phyloP scores from a whole-genome alignment of 306 rosid genomes.

The Cucumis cinereus region DNA sequence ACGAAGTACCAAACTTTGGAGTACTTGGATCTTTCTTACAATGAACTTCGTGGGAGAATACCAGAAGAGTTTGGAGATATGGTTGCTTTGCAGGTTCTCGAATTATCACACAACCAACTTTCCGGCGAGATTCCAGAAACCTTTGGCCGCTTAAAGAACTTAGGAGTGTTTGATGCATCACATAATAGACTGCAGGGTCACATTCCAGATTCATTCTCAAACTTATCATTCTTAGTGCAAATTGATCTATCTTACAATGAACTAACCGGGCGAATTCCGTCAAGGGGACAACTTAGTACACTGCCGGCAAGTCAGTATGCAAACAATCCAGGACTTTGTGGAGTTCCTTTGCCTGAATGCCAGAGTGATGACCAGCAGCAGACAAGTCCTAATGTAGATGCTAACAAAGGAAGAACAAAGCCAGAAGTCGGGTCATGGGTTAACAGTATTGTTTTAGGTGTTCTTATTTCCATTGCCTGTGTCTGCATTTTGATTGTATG shows the following conservation, averaged over 20 bases:
- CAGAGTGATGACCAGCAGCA: slow-evolving; percentile 31
- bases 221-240: slow-evolving; percentile 81
- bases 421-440: slow-evolving; percentile 54
- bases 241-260: slow-evolving; percentile 85
- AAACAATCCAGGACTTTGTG: slow-evolving; percentile 90
- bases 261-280: slow-evolving; percentile 78
- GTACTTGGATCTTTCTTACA: slow-evolving; percentile 91
- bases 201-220: slow-evolving; percentile 91
- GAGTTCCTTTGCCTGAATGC: slow-evolving; percentile 82
- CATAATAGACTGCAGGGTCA: slow-evolving; percentile 78
- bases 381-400: slow-evolving; percentile 24
- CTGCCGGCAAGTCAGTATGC: slow-evolving; percentile 88
- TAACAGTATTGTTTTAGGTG: slow-evolving; percentile 74
- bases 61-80: slow-evolving; percentile 86
- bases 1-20: slow-evolving; percentile 88
- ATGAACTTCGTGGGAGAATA: slow-evolving; percentile 75
- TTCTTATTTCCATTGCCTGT: slow-evolving; percentile 74
- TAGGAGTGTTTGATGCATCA: slow-evolving; percentile 93
- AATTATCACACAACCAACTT: slow-evolving; percentile 77
- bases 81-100: slow-evolving; percentile 92
- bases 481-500: slow-evolving; percentile 72
- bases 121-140: slow-evolving; percentile 88
- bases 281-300: slow-evolving; percentile 83
- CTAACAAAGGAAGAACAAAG: slow-evolving; percentile 29
- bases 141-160: slow-evolving; percentile 65